phyloP scores from a whole-genome alignment of 768 basidiomycete genomes.

The Lactifluus subvellereus region DNA sequence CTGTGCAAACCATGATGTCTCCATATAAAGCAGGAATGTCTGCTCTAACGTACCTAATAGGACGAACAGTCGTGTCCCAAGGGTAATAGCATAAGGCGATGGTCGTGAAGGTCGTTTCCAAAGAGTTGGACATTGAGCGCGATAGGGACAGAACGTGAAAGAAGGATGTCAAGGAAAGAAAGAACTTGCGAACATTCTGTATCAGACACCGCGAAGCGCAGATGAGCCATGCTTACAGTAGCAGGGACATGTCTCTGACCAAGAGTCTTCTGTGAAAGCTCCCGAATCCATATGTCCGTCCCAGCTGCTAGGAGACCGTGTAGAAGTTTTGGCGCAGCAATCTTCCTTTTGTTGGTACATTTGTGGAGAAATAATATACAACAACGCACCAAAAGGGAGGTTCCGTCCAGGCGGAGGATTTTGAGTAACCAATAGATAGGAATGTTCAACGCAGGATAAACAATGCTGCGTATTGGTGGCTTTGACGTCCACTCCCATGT shows the following conservation, averaged over 20 bases:
- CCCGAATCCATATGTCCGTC: conserved; percentile 71
- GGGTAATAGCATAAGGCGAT: conserved; percentile 76
- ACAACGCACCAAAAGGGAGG: conserved; percentile 55
- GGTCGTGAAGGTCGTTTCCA: conserved; percentile 82
- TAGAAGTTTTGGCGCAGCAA: conserved; percentile 65
- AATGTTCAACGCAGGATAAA: conserved; percentile 78
- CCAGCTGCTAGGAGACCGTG: conserved; percentile 72
- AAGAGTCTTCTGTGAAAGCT: conserved; percentile 51
- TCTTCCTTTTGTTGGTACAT: conserved; percentile 38
- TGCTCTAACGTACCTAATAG: conserved; percentile 23
- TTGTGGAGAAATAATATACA: not conserved
- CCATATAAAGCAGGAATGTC: not conserved
- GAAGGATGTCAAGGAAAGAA: conserved; percentile 78
- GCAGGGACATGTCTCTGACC: conserved; percentile 52
- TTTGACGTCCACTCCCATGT: conserved; percentile 93
- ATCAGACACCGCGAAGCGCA: not conserved
- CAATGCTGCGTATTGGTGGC: conserved; percentile 67
- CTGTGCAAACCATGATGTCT: conserved; percentile 29
- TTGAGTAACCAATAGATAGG: conserved; percentile 73
- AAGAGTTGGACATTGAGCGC: conserved; percentile 85
- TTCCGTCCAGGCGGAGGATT: conserved; percentile 46
- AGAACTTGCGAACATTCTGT: conserved; percentile 41
- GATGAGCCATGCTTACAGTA: conserved; percentile 48
- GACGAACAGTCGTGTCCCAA: conserved; percentile 39
- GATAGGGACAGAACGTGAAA: conserved; percentile 83